Conservation (phyloP, 108 stramenopile genomes). For the Aurantiochytrium sp. region DNA sequence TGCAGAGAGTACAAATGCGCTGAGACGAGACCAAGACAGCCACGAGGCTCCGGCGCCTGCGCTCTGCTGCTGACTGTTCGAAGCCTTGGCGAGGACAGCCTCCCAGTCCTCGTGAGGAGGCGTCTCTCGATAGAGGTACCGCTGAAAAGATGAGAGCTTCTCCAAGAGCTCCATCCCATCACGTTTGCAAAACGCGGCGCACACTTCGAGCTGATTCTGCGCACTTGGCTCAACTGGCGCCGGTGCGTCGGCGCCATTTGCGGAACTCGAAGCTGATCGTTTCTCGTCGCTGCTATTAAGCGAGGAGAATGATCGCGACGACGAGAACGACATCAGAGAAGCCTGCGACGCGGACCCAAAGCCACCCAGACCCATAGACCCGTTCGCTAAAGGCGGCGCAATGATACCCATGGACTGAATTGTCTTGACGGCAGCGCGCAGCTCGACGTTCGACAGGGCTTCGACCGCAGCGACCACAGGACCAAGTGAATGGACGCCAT, state of each 20-base stretch:
- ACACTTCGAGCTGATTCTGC: not conserved
- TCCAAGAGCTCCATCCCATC: constrained; percentile 3
- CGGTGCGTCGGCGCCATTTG: not conserved
- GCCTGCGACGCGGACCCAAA: not conserved
- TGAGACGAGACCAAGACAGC: too few species aligned
- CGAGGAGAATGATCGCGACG: not conserved
- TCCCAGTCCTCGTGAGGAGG: not conserved
- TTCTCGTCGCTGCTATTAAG: not conserved
- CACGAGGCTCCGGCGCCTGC: too few species aligned
- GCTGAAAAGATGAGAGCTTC: constrained; percentile 3
- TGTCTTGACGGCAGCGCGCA: not conserved
- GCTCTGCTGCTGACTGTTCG: too few species aligned
- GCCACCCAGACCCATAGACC: not conserved
- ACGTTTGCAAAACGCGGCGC: not conserved
- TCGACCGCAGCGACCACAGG: not conserved
- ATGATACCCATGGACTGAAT: not conserved
- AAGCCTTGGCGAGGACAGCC: not conserved
- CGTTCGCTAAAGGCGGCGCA: not conserved
- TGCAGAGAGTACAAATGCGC: too few species aligned
- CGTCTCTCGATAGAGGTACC: not conserved
- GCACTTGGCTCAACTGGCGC: not conserved
- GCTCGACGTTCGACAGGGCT: not conserved
- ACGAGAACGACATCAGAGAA: not conserved
- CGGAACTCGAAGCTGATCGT: not conserved
- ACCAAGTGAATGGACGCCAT: too few species aligned